These are phyloP conservation scores for Hymenoscyphus scutula DNA, from an alignment of 2,329 filamentous ascomycete genomes.

Conservation along the genomic window DNA sequence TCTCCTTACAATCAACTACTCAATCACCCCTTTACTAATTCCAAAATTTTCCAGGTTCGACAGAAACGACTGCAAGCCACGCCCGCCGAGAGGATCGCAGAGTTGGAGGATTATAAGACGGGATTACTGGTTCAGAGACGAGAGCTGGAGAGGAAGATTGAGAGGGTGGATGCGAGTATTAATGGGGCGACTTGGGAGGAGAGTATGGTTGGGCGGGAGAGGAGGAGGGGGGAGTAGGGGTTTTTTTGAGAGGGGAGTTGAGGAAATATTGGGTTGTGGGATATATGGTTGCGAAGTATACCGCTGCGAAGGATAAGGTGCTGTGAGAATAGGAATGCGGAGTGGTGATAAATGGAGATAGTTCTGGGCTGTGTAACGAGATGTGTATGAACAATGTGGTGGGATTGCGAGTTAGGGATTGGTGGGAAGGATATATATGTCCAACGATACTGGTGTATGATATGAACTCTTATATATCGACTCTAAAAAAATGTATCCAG, in stretches of 20 bases:
- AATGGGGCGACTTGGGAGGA: constrained; percentile 41
- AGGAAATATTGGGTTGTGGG: too few species aligned
- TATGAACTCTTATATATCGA: too few species aligned
- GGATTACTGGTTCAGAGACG: constrained; percentile 49
- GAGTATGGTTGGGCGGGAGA: constrained; percentile 36
- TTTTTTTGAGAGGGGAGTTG: too few species aligned
- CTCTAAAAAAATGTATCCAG: too few species aligned
- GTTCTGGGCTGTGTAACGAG: background rate
- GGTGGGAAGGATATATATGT: too few species aligned
- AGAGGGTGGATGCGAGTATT: constrained; percentile 44
- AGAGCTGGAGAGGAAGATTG: constrained; percentile 56
- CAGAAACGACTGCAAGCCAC: constrained; percentile 49
- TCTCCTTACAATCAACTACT: too few species aligned
- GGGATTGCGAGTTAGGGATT: too few species aligned
- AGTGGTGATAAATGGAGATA: background rate
- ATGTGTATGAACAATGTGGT: too few species aligned
- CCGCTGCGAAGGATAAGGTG: background rate
- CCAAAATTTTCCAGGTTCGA: too few species aligned
- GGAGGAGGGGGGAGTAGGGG: constrained; percentile 19
- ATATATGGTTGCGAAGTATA: too few species aligned
- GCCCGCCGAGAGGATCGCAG: constrained; percentile 52
- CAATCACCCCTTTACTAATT: too few species aligned
- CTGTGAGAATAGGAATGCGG: background rate
- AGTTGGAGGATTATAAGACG: constrained; percentile 49
- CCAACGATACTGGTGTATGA: too few species aligned